These are phyloP conservation scores for Podila clonocystis DNA, from an alignment of 192 early-diverging fungal genomes.

Conservation along the genomic window DNA sequence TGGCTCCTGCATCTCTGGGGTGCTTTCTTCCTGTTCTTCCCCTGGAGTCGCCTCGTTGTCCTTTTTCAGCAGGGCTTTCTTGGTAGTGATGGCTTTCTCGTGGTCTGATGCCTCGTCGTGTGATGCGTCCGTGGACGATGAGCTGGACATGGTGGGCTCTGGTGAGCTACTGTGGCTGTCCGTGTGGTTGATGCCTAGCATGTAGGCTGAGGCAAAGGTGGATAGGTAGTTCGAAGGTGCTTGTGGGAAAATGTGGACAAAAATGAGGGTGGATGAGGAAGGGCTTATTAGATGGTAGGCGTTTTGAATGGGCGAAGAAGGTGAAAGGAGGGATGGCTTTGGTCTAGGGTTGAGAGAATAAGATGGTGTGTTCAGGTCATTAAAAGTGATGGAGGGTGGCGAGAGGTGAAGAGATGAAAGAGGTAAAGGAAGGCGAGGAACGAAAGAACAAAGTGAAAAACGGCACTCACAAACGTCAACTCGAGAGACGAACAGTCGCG, in stretches of 20 bases:
- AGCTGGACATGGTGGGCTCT: constrained; percentile 3
- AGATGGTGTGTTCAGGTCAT: not conserved
- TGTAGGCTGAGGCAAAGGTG: constrained; percentile 2
- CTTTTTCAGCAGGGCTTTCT: not conserved
- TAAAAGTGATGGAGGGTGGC: not conserved
- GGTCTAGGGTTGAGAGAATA: not conserved
- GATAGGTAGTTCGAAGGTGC: too few species aligned
- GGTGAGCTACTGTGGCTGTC: constrained; percentile 8
- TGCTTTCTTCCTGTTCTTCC: not conserved
- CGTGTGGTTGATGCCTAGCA: constrained; percentile 37
- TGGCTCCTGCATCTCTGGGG: not conserved
- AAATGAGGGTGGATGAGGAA: too few species aligned
- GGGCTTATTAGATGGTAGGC: too few species aligned
- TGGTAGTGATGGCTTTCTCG: not conserved
- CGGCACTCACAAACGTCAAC: not conserved
- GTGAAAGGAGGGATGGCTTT: not conserved
- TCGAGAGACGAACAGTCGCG: too few species aligned
- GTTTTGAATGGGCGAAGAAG: not conserved
- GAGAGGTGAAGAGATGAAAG: not conserved
- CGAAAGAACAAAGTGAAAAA: not conserved
- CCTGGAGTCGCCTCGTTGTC: not conserved
- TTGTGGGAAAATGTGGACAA: too few species aligned
- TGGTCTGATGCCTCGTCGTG: not conserved
- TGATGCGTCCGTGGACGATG: not conserved
- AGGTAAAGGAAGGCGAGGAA: not conserved